Base-by-base conservation (phyloP, 208 protist species). In the Tetramitus jugosus region DNA sequence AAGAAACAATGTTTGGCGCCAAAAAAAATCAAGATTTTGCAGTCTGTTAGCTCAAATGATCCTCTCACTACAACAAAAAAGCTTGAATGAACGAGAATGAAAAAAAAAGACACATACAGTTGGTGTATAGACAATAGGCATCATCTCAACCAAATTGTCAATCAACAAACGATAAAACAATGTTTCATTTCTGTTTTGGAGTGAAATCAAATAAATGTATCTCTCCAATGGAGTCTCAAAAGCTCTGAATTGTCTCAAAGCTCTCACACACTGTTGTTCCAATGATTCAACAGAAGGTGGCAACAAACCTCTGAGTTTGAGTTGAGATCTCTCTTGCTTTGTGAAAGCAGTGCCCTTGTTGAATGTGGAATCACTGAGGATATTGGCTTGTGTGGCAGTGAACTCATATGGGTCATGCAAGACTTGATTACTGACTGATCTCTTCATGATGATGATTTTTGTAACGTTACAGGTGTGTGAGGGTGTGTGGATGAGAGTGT, bases 121-220 rank as follows among this genome's bases (percentile, higher is more conserved):
- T 49, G 64, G 64, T 35, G 64, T 71, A 39, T 71, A 71, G 40
- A 71, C 64, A 49, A 93, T 81, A 52, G 89, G 89, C 35, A 86
- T 76, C 33, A 84, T 64, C 46, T 90, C 75, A 52, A 86, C 67
- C 33, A 89, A 64, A 56, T 88, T 80, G 20, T 87, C 79, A 40
- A 85, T 40, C 23, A 87, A 71, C 23, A 90, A 39, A 8, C 78
- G 74, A 77, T 89, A 88, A 79, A 90, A 93, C 23, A 93, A 82
- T 4, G 88, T 91, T 81, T 90, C 83, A 76, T 92, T 92, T 42
- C 88, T 60, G 46, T 85, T 77, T 68, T 83, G 82, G 20, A 91
- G 68, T 62, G 77, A 79, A 43, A 82, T 77, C 14, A 92, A 64
- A 31, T 82, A 85, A 64, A 87, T 74, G 40, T 87, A 89, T 76